Base-by-base conservation (phyloP, 148 eudicot genomes). In the Diospyros kaki region DNA sequence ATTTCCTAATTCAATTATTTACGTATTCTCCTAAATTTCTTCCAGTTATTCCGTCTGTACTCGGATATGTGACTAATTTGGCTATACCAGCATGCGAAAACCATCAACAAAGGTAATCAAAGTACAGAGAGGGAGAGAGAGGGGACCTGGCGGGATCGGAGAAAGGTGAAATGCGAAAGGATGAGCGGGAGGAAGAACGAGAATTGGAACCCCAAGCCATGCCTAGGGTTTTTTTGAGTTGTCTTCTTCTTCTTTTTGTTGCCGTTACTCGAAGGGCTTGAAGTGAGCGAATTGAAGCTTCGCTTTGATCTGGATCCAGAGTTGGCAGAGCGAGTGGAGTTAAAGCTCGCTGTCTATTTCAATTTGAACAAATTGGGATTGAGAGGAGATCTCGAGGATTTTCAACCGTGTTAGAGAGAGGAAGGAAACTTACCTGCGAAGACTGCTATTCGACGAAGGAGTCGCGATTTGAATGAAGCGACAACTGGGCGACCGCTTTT, bases 171-270 rank as follows among this genome's bases (percentile, higher is more conserved):
- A 59, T 84, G 45, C 94, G 93, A 73, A 83, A 91, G 46, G 95
- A 82, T 66, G 95, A 86, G 0, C 87, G 90, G 58, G 97, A 91
- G n/a, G 97, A 83, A 56, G 98, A 82, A 65, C 71, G 88, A 78
- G 98, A 94, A 82, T 87, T 83, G 43, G 92, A 54, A 18, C 97
- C 96, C 98, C 98, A 94, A 56, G 91, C 91, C 68, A 81, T 81
- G 48, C 96, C 97, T 83, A 94, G 96, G 93, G 97, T 90, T 90
- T 94, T 94, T 91, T 86, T 94, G 98, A 46, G 58, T 85, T 1
- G 79, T 75, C 45, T 78, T 83, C 17, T 28, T 28, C 0, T 82
- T 89, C 85, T 86, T 92, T 40, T 58, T 86, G 69, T 58, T 69
- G 54, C 55, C 73, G 44, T 68, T 73, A 14, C 53, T 76, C 0